Evolutionary conservation across 805 yeast genomes (phyloP).

Genomic region (Jamesozyma piceae): DNA sequence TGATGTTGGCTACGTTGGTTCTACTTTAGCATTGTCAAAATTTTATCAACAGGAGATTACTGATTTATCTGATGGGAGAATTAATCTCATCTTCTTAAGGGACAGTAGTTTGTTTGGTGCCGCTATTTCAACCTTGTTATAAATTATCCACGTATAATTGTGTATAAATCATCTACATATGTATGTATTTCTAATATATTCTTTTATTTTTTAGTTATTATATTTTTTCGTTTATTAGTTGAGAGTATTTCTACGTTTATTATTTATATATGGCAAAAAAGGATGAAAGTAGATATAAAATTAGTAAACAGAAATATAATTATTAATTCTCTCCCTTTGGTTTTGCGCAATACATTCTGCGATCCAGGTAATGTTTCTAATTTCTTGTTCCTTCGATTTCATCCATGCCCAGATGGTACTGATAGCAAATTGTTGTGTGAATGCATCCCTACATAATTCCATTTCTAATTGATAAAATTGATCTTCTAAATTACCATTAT

Average conservation of each 20-base stretch:
- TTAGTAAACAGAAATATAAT: slow-evolving; percentile 79
- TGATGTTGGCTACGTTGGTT: slow-evolving; percentile 23
- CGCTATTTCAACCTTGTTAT: slow-evolving; percentile 15
- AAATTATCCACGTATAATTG: background rate
- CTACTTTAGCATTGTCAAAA: slow-evolving; percentile 17
- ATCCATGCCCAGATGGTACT: slow-evolving; percentile 95
- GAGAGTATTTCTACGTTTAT: background rate
- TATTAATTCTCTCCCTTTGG: slow-evolving; percentile 87
- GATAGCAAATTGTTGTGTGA: slow-evolving; percentile 91
- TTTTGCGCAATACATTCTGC: slow-evolving; percentile 99
- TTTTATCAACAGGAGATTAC: slow-evolving; percentile 14
- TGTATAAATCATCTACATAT: background rate
- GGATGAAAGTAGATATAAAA: no score
- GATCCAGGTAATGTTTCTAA: slow-evolving; percentile 97
- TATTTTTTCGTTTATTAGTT: no score
- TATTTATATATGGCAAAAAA: background rate
- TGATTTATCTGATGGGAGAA: slow-evolving; percentile 7
- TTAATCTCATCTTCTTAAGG: slow-evolving; percentile 14
- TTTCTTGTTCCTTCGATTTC: slow-evolving; percentile 91
- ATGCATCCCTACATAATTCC: slow-evolving; percentile 84
- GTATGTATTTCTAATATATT: background rate
- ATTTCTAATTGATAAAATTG: slow-evolving; percentile 88
- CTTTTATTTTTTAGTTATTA: background rate
- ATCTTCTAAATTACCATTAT: slow-evolving; percentile 67
- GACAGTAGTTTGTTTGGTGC: slow-evolving; percentile 26